Base-by-base conservation (phyloP, 2,329 filamentous ascomycete species). In the Arthrinium phaeospermum region DNA sequence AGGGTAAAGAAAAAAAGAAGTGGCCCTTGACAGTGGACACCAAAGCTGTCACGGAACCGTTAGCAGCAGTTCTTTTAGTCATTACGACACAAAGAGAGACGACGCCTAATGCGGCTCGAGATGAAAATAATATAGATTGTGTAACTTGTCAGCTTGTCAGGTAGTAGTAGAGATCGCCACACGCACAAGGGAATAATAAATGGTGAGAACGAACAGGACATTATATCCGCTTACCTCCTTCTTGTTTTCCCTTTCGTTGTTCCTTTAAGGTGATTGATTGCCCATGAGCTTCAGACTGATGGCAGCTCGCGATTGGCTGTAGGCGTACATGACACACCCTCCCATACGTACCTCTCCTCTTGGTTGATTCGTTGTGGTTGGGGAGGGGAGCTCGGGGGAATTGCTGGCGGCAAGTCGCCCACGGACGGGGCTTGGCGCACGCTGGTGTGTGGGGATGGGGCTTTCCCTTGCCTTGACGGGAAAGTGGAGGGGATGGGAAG, bases 381-480 rank as follows among this genome's bases (percentile, higher is more conserved):
- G 53, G 46, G 19, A 27, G 53, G 53, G 30, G 53, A 61, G 53
- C 53, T 61, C 53, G 53, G 53, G 51, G 30, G 53, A 37, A 61
- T 61, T 61, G 14, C 53, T 61, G 53, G 53, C 53, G 53, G 53
- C 53, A 61, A 61, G 19, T 41, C 22, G 34, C 57, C 57, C 57
- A 64, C 57, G 34, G 57, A 64, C 57, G 34, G 34, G 57, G 57
- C 57, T 64, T 64, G 57, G 57, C 57, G 19, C 3, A 64, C 37
- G 57, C 57, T 61, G 53, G 53, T 34, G 57, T 64, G 57, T 64
- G 57, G 57, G 57, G 57, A 41, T 64, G 57, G n/a, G 37, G 27
- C 27, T 30, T 37, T 61, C n/a, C 30, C 19, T 41, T 22, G 19
- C 57, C 34, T 41, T 64, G 19, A 64, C 34, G 57, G 57, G 12